These are phyloP conservation scores for Euphorbia neoarborescens DNA, from an alignment of 441 rosid genomes.

Conservation along the genomic window DNA sequence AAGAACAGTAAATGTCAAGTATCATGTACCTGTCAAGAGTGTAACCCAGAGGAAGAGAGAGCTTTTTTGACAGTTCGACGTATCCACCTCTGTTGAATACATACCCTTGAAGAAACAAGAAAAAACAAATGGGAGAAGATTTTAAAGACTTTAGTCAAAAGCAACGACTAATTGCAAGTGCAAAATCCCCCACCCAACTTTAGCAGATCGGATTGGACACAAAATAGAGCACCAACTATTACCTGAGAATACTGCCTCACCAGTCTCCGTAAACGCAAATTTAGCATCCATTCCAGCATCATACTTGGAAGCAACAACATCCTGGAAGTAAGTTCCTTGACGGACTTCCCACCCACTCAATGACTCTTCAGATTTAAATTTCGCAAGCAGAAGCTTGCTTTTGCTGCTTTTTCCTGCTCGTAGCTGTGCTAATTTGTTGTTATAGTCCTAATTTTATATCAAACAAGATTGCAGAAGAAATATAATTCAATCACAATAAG, in stretches of 20 bases:
- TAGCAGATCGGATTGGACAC: neutral
- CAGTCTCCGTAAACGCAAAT: slow-evolving; percentile 72
- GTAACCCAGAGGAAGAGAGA: slow-evolving; percentile 68
- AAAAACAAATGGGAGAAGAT: slow-evolving; percentile 3
- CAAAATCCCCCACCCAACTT: neutral
- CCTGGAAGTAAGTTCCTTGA: slow-evolving; percentile 88
- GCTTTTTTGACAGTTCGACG: slow-evolving; percentile 71
- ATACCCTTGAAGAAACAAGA: slow-evolving; percentile 44
- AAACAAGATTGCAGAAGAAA: neutral
- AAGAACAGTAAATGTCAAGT: neutral
- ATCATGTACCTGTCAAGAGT: slow-evolving; percentile 77
- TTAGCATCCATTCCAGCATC: slow-evolving; percentile 95
- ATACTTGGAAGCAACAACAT: slow-evolving; percentile 61
- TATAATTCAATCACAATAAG: neutral
- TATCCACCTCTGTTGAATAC: slow-evolving; percentile 92
- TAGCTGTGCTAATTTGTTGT: slow-evolving; percentile 71
- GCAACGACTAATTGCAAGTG: neutral
- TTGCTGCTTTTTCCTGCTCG: slow-evolving; percentile 91
- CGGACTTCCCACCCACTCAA: slow-evolving; percentile 79
- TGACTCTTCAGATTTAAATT: slow-evolving; percentile 61
- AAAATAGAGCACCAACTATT: neutral
- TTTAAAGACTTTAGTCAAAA: neutral
- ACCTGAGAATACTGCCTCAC: slow-evolving; percentile 86
- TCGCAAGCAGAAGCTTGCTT: slow-evolving; percentile 81
- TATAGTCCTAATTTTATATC: slow-evolving; percentile 50